These are phyloP conservation scores for Herpetospermum pedunculosum DNA, from an alignment of 306 rosid genomes.

Conservation along the genomic window DNA sequence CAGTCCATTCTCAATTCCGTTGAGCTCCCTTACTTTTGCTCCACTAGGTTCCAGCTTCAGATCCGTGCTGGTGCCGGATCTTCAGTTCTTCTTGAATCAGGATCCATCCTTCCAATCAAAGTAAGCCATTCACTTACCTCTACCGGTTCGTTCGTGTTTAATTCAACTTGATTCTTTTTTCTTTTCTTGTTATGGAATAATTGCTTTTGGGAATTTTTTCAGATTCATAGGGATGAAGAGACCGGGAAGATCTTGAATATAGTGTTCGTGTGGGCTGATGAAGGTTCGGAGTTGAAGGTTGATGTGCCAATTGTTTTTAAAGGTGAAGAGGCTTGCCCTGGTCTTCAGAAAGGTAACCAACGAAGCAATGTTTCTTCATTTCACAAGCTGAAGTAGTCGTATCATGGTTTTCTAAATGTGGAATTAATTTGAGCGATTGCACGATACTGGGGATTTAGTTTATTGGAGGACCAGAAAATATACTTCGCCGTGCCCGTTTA, in stretches of 20 bases:
- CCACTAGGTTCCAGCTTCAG: constrained; percentile 78
- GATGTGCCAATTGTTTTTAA: constrained; percentile 75
- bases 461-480: not conserved
- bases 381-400: not conserved
- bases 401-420: not conserved
- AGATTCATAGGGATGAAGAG: constrained; percentile 66
- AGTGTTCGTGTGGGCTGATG: constrained; percentile 94
- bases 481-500: not conserved
- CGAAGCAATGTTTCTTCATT: not conserved
- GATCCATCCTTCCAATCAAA: constrained; percentile 75
- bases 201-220: constrained; percentile 3
- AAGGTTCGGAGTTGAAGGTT: constrained; percentile 64
- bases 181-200: not conserved
- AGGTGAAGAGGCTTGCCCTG: constrained; percentile 73
- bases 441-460: not conserved
- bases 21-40: constrained; percentile 51
- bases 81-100: constrained; percentile 58
- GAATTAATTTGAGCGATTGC: not conserved
- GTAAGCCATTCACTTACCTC: constrained; percentile 13
- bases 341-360: constrained; percentile 64
- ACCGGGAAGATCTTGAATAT: constrained; percentile 64
- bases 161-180: not conserved
- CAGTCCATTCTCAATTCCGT: constrained; percentile 51
- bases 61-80: constrained; percentile 96
- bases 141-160: not conserved